Percentiles rank a stretch among this genome's conserved stretches.
These are phyloP conservation scores for Cystobasidium tubakii DNA, from an alignment of 768 basidiomycete species.

Conservation along the genomic window DNA sequence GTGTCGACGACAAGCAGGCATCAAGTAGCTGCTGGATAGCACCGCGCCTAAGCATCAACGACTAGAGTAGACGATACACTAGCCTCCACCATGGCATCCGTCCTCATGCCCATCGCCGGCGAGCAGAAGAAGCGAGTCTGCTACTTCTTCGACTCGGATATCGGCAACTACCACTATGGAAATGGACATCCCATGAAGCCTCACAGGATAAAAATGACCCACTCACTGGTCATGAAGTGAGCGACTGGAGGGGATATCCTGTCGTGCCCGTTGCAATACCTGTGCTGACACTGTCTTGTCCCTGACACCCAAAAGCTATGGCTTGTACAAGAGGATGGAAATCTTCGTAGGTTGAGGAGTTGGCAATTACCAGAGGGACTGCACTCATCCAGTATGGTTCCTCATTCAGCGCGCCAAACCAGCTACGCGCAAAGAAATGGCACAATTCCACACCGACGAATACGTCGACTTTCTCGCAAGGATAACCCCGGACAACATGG, in stretches of 20 bases:
- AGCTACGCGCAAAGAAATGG: conserved; percentile 98
- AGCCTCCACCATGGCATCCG: conserved; percentile 24
- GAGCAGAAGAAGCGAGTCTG: conserved; percentile 52
- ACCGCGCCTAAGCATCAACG: too few species aligned
- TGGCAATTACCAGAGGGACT: too few species aligned
- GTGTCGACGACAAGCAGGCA: too few species aligned
- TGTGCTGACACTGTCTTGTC: neutral
- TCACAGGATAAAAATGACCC: conserved; percentile 94
- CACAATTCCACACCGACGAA: conserved; percentile 96
- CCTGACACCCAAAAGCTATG: conserved; percentile 54
- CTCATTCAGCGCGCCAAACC: conserved; percentile 85
- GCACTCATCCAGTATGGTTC: neutral
- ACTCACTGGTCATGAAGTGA: conserved; percentile 92
- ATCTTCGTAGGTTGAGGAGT: conserved; percentile 71
- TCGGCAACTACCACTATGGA: conserved; percentile 99
- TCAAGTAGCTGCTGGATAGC: too few species aligned
- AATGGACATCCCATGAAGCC: conserved; percentile 71
- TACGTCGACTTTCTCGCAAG: conserved; percentile 93
- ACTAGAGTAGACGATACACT: too few species aligned
- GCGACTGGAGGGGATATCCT: conserved; percentile 35
- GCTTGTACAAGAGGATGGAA: conserved; percentile 99
- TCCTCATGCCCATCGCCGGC: conserved; percentile 36
- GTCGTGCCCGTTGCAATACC: neutral
- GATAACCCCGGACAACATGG: conserved; percentile 93
- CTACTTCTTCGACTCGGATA: conserved; percentile 97